A percentile compares a stretch with the other conserved stretches of the same genome.
Evolutionary conservation across 2,329 filamentous ascomycete genomes (phyloP).

Genomic region (Aspergillus sojae): DNA sequence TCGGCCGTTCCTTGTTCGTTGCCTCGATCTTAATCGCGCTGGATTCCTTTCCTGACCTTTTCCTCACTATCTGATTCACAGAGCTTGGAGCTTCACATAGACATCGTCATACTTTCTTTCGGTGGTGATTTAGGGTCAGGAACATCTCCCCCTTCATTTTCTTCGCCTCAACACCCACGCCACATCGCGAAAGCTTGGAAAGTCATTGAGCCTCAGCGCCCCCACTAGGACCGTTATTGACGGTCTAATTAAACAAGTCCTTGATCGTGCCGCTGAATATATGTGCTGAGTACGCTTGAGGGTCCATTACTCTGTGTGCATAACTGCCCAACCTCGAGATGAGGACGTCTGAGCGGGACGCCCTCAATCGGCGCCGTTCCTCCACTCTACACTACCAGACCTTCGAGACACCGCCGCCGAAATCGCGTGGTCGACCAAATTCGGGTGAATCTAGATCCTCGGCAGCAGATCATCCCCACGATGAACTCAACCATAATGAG

Average conservation of each 20-base stretch:
- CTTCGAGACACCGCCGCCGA: constrained; percentile 51
- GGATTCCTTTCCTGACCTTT: not conserved
- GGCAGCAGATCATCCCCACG: constrained; percentile 30
- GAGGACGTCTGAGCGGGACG: constrained; percentile 31
- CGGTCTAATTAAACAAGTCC: not conserved
- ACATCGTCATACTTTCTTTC: not conserved
- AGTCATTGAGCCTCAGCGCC: constrained; percentile 8
- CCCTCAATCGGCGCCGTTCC: constrained; percentile 43
- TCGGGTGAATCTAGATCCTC: constrained; percentile 47
- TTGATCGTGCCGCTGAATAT: not conserved
- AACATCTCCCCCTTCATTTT: too few relatives aligned
- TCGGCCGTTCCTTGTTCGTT: not conserved
- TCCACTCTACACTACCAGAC: constrained; percentile 52
- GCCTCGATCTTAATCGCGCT: not conserved
- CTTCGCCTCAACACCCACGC: not conserved
- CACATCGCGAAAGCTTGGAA: constrained; percentile 9
- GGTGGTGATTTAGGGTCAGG: not conserved
- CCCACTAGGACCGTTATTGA: not conserved
- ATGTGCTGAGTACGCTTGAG: not conserved
- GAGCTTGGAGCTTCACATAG: not conserved
- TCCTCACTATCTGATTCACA: not conserved
- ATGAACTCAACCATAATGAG: constrained; percentile 27
- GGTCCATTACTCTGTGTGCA: not conserved
- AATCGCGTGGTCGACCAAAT: constrained; percentile 48
- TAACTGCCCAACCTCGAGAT: constrained; percentile 19